These are phyloP conservation scores for Purpureocillium lavendulum DNA, from an alignment of 2,329 filamentous ascomycete species.

Conservation along the genomic window DNA sequence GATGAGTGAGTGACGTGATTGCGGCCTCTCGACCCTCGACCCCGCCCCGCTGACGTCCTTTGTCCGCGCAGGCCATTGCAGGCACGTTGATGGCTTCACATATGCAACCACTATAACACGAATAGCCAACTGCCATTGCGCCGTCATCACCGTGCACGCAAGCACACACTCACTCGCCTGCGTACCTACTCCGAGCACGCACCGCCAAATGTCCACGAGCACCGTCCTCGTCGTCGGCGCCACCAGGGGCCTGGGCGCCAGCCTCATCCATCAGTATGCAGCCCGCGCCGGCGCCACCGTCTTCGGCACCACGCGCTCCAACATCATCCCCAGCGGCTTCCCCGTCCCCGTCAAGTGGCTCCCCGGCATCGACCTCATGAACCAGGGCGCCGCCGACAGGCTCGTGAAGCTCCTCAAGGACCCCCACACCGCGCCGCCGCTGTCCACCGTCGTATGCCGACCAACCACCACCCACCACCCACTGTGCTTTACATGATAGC, in stretches of 20 bases:
- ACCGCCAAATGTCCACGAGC: conserved; percentile 23
- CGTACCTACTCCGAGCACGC: too few species aligned
- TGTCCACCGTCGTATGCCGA: conserved; percentile 33
- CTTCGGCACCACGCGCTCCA: conserved; percentile 50
- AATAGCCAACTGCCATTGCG: too few species aligned
- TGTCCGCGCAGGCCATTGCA: too few species aligned
- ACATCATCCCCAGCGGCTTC: conserved; percentile 30
- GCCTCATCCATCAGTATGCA: conserved; percentile 51
- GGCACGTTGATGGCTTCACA: too few species aligned
- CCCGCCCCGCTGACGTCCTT: too few species aligned
- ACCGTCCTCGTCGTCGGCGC: conserved; percentile 57
- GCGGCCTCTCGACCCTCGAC: too few species aligned
- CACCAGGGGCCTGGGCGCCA: conserved; percentile 58
- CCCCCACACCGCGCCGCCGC: conserved; percentile 19
- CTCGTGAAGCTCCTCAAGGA: conserved; percentile 34
- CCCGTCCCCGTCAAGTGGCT: conserved; percentile 45
- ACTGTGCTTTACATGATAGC: not conserved
- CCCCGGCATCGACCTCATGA: conserved; percentile 46
- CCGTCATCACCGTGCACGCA: too few species aligned
- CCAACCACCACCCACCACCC: not conserved
- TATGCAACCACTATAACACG: too few species aligned
- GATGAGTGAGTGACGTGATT: too few species aligned
- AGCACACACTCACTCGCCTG: too few species aligned
- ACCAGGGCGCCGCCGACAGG: conserved; percentile 36
- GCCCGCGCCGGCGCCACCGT: conserved; percentile 37